Evolutionary conservation across 352 stramenopile species (phyloP), one percentile per base, ranked within the genome.

Genomic region (Elongisporangium prolatum): DNA sequence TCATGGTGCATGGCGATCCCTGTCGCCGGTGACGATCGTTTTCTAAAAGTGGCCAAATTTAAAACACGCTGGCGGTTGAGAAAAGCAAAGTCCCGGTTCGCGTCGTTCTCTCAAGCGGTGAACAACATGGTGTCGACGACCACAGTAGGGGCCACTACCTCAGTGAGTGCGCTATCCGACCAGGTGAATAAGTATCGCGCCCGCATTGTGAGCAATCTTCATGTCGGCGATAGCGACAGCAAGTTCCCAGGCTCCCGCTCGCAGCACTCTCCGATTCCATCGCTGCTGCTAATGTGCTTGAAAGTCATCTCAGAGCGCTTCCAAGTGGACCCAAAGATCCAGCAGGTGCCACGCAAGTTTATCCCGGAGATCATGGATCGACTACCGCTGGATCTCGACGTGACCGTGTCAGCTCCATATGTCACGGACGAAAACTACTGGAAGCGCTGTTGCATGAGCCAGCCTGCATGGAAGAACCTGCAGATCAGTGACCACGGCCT

Each of bases 341-440:
- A 80, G 44, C 89, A 65, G 50, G 84, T 97, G 17, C 85, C 80
- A 11, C 74, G 83, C 21, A 79, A 91, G 62, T 93, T 95, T 65
- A 63, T 96, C 0, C 83, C 83, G 0, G 85, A 94, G 25, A 79
- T 96, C 24, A 94, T 91, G 65, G 73, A 73, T 7, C 69, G 86
- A 20, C 69, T 97, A 16, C 82, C 83, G 17, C 69, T 94, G 17
- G 82, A 96, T 51, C 74, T 97, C 37, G 86, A 96, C 57, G 70
- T 91, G 0, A 86, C 77, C 48, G 63, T 96, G 47, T 81, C 86
- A 2, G 82, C 85, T 6, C 81, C 84, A 0, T 86, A 95, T 63
- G 86, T 98, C 44, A 90, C 83, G 48, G 89, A 97, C 63, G 92
- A 98, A 63, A 96, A 91, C 67, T 98, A 97, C 71, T 98, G 93